A percentile compares a stretch with the other conserved stretches of the same genome.
These are phyloP conservation scores for Nannizziopsis arthrosporioides DNA, from an alignment of 2,329 filamentous ascomycete species.

Conservation along the genomic window DNA sequence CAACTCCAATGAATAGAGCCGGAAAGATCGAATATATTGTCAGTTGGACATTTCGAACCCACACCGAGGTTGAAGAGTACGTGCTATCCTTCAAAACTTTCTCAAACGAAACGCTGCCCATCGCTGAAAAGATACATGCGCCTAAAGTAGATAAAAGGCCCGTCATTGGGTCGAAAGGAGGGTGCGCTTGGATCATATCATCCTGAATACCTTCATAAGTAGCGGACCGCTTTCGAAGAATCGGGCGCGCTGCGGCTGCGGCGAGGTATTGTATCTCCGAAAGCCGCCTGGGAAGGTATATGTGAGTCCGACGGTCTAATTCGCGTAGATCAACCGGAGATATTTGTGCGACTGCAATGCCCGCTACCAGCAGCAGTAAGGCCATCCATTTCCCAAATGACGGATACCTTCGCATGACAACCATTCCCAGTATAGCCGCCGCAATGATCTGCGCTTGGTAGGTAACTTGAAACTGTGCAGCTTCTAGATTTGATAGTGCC, in stretches of 20 bases:
- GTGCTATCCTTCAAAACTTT: conserved; percentile 83
- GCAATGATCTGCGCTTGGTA: conserved; percentile 93
- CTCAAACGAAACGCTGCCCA: conserved; percentile 60
- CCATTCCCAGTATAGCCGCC: conserved; percentile 74
- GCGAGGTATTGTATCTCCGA: conserved; percentile 44
- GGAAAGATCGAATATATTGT: conserved; percentile 91
- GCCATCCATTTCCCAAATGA: conserved; percentile 67
- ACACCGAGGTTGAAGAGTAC: conserved; percentile 58
- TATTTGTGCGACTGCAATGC: conserved; percentile 75
- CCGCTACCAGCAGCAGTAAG: conserved; percentile 64
- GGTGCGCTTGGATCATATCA: conserved; percentile 42
- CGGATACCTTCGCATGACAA: conserved; percentile 60
- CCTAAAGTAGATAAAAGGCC: conserved; percentile 68
- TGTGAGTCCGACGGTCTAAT: conserved; percentile 47
- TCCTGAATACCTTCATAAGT: conserved; percentile 80
- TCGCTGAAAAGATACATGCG: conserved; percentile 66
- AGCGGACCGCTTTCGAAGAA: conserved; percentile 59
- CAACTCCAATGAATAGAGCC: conserved; percentile 70
- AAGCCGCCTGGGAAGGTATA: conserved; percentile 65
- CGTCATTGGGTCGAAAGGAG: conserved; percentile 62
- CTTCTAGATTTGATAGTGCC: conserved; percentile 79
- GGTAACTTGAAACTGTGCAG: conserved; percentile 83
- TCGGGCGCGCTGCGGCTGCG: conserved; percentile 34
- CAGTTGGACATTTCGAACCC: conserved; percentile 89
- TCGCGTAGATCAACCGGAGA: conserved; percentile 50